phyloP scores from a whole-genome alignment of 257 asterid species.

The Solanum appendiculatum region DNA sequence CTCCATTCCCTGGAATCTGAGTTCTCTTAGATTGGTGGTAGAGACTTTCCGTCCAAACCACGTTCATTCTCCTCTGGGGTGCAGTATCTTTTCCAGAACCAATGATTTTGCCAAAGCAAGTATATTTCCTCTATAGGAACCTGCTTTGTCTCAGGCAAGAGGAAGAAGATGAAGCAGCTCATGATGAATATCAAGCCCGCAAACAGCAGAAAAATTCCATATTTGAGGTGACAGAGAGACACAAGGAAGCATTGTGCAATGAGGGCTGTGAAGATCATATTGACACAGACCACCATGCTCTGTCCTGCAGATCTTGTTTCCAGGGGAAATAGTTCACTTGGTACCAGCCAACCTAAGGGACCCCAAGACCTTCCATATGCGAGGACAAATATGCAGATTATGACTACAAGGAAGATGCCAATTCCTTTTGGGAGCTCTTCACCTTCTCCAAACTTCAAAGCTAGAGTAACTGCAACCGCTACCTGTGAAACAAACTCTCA shows the following conservation, averaged over 20 bases:
- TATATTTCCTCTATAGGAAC: constrained; percentile 90
- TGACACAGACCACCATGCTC: constrained; percentile 75
- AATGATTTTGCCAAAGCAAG: constrained; percentile 58
- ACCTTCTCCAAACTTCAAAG: constrained; percentile 63
- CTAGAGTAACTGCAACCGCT: constrained; percentile 62
- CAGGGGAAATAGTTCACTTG: constrained; percentile 76
- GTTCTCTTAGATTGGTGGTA: background rate
- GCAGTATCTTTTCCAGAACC: constrained; percentile 75
- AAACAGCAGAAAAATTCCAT: constrained; percentile 71
- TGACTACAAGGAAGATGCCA: constrained; percentile 42
- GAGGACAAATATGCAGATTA: constrained; percentile 54
- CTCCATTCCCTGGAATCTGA: background rate
- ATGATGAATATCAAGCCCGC: constrained; percentile 50
- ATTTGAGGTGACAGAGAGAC: constrained; percentile 62
- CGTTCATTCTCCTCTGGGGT: constrained; percentile 5
- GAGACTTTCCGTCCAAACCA: background rate
- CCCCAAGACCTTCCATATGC: constrained; percentile 84
- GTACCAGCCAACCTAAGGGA: constrained; percentile 86
- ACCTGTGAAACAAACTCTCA: constrained; percentile 27
- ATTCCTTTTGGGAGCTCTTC: constrained; percentile 35
- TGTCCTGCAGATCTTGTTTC: constrained; percentile 89
- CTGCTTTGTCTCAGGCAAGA: constrained; percentile 91
- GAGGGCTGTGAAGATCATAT: constrained; percentile 78
- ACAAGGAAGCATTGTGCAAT: constrained; percentile 76
- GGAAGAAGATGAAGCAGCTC: constrained; percentile 61